Evolutionary conservation across 495 filamentous ascomycete species (phyloP), one percentile per base, ranked within the genome.

Genomic region (Penicillium odoratum): DNA sequence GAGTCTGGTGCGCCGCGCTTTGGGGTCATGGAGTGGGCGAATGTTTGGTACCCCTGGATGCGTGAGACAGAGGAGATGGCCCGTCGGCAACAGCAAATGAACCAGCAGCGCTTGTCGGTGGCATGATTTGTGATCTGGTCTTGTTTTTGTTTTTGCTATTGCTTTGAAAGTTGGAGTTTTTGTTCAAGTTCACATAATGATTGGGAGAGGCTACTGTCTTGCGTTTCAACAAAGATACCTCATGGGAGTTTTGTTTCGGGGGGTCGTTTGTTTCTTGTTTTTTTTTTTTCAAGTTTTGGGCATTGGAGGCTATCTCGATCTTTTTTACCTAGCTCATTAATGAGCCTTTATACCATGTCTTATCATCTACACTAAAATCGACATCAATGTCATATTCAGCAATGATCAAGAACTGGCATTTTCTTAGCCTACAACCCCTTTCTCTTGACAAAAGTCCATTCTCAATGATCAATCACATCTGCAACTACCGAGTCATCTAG

Each of bases 41-140:
- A 69, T 44, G 65, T 72, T 9, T 75, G 74, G 74, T 77, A 75
- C 68, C 74, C 74, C 21, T 77, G 74, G 74, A 77, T 77, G 74
- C 63, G 68, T 1, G 73, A 59, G 58, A 55, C 47, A 43, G 51
- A 6, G 58, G 62, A 21, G 54, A 21, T 21, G 21, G 21, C 21
- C 21, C 21, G 21, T 21, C 21, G 21, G 21, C 21, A 21, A 21
- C 21, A 21, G 21, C 21, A 21, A 21, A 21, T 21, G 31, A 42
- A 30, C 40, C 59, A 48, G 48, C 47, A 52, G 53, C 55, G 51
- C 4, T 48, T 45, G 58, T 26, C 46, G 18, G 48, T 5, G n/a
- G 31, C 33, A 25, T 51, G 16, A 40, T 51, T 28, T 40, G 28
- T 28, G 42, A 33, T 42, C 46, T 30, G 26, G 44, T 30, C 5